These are phyloP conservation scores for Chlamydomonas eustigma DNA, from an alignment of 139 green algal genomes.

Conservation along the genomic window DNA sequence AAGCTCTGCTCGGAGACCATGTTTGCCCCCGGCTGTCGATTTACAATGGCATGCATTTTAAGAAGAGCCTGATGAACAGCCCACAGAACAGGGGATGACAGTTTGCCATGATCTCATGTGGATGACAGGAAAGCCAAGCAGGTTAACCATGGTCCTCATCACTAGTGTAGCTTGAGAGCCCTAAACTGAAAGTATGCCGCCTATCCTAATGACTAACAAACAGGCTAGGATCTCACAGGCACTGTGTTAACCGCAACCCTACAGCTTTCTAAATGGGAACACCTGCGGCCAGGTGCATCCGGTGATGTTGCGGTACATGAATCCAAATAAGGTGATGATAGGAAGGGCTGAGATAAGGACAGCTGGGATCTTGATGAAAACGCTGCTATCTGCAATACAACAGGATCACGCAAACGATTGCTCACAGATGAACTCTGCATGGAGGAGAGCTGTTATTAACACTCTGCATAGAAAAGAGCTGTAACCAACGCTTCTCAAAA, in stretches of 20 bases:
- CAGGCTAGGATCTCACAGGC: too few species aligned
- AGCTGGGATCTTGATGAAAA: not conserved
- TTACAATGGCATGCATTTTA: slow-evolving; percentile 33
- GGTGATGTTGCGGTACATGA: not conserved
- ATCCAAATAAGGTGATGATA: not conserved
- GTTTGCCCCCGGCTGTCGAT: slow-evolving; percentile 29
- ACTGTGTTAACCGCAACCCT: too few species aligned
- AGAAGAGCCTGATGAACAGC: slow-evolving; percentile 25
- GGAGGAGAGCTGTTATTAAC: not conserved
- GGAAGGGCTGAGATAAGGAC: not conserved
- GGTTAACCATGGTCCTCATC: not conserved
- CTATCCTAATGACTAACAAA: too few species aligned
- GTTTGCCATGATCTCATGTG: too few species aligned
- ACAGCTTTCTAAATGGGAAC: not conserved
- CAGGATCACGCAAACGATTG: not conserved
- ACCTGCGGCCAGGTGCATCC: not conserved
- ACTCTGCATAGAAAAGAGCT: not conserved
- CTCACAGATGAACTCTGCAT: not conserved
- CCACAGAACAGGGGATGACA: too few species aligned
- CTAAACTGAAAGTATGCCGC: too few species aligned
- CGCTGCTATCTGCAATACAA: not conserved
- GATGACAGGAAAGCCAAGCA: too few species aligned
- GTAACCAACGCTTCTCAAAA: not conserved
- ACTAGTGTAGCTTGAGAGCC: not conserved
- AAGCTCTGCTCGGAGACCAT: slow-evolving; percentile 15